Percentiles rank a stretch among this genome's conserved stretches.
phyloP scores from a whole-genome alignment of 176 grass and related monocot genomes.

The Puya raimondii region DNA sequence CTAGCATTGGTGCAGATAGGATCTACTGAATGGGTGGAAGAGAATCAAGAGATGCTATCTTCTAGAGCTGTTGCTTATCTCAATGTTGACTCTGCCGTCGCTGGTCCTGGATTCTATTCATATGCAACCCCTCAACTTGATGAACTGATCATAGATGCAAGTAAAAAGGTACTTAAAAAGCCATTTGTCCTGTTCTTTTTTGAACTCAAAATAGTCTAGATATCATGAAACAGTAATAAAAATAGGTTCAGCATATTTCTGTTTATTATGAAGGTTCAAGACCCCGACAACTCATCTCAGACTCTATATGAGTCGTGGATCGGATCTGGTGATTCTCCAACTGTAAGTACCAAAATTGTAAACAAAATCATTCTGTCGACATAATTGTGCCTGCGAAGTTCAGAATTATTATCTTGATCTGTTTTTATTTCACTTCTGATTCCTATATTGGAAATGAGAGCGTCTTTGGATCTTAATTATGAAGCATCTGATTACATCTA shows the following conservation, averaged over 20 bases:
- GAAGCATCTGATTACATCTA: background rate
- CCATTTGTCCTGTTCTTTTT: too few relatives aligned
- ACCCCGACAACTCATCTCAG: slow-evolving; percentile 80
- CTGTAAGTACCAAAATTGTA: slow-evolving; percentile 36
- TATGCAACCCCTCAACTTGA: slow-evolving; percentile 74
- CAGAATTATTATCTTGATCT: background rate
- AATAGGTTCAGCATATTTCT: background rate
- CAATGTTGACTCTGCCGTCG: slow-evolving; percentile 55
- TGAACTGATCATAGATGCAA: slow-evolving; percentile 54
- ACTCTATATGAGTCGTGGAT: slow-evolving; percentile 63
- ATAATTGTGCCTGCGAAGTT: background rate
- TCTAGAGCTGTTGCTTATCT: slow-evolving; percentile 71
- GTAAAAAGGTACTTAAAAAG: slow-evolving; percentile 41
- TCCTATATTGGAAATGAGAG: background rate
- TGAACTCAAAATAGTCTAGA: too few relatives aligned
- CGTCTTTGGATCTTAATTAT: background rate
- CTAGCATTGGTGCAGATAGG: slow-evolving; percentile 50
- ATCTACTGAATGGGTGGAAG: slow-evolving; percentile 97
- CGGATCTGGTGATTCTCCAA: slow-evolving; percentile 25
- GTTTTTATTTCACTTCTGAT: background rate
- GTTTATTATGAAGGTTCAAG: slow-evolving; percentile 62
- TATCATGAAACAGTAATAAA: too few relatives aligned
- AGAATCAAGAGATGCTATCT: slow-evolving; percentile 64
- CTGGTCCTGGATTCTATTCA: slow-evolving; percentile 41
- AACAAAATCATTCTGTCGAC: background rate